These are phyloP conservation scores for Aspergillus sclerotialis DNA, from an alignment of 2,329 filamentous ascomycete species.

Conservation along the genomic window DNA sequence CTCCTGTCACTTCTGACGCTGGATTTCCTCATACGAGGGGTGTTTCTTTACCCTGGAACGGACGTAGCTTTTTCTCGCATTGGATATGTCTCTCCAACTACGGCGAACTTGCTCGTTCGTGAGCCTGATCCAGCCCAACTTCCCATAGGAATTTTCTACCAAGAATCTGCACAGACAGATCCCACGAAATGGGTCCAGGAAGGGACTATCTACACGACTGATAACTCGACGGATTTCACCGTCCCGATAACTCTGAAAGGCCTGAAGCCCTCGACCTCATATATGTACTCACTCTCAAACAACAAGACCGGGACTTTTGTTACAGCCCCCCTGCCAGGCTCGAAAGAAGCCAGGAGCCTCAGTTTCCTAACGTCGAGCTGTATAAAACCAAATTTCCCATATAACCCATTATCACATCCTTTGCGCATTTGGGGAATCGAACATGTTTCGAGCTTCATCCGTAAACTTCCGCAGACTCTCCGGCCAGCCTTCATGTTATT, in stretches of 20 bases:
- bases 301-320: conserved; percentile 78
- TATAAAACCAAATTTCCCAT: conserved; percentile 85
- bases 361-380: conserved; percentile 92
- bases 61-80: conserved; percentile 80
- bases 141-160: conserved; percentile 65
- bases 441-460: conserved; percentile 66
- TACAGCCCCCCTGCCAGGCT: conserved; percentile 65
- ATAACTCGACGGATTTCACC: conserved; percentile 77
- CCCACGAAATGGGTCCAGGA: conserved; percentile 55
- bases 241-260: conserved; percentile 60
- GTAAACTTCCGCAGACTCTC: conserved; percentile 54
- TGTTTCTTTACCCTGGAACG: conserved; percentile 60
- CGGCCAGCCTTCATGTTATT: conserved; percentile 54
- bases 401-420: conserved; percentile 75
- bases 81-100: conserved; percentile 75
- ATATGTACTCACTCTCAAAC: conserved; percentile 81
- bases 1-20: conserved; percentile 61
- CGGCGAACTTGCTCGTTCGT: conserved; percentile 74
- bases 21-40: conserved; percentile 72
- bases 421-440: conserved; percentile 74
- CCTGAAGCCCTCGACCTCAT: conserved; percentile 63
- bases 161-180: conserved; percentile 26
- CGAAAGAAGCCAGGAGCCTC: conserved; percentile 60
- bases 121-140: conserved; percentile 71
- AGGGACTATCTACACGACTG: conserved; percentile 59